A percentile compares a stretch with the other conserved stretches of the same genome.
These are phyloP conservation scores for Aspergillus campestris DNA, from an alignment of 495 filamentous ascomycete species.

Conservation along the genomic window DNA sequence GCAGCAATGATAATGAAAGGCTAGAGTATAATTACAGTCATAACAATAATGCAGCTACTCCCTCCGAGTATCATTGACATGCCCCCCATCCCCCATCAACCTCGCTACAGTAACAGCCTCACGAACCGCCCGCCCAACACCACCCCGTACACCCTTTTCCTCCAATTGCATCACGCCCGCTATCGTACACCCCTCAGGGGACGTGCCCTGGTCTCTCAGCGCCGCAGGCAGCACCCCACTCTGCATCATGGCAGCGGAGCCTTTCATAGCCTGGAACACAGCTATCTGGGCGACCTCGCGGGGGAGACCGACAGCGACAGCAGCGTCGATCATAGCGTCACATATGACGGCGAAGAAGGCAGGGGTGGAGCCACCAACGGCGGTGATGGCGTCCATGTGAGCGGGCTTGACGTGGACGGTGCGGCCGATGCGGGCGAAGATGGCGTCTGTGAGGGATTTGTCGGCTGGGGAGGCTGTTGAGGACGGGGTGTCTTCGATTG, in stretches of 20 bases:
- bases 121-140: constrained; percentile 29
- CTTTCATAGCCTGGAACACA: constrained; percentile 32
- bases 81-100: constrained; percentile 25
- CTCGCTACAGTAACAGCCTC: constrained; percentile 36
- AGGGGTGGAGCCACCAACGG: constrained; percentile 32
- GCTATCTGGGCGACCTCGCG: constrained; percentile 31
- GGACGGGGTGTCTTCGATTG: constrained; percentile 25
- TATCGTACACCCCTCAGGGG: constrained; percentile 38
- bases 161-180: constrained; percentile 38
- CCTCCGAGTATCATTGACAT: constrained; percentile 31
- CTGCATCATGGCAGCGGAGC: constrained; percentile 30
- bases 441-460: constrained; percentile 21
- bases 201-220: constrained; percentile 32
- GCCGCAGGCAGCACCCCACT: constrained; percentile 31
- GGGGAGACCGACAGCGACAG: constrained; percentile 36
- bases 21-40: too few relatives aligned
- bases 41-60: too few relatives aligned
- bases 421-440: constrained; percentile 32
- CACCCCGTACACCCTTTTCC: constrained; percentile 32
- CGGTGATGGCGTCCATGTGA: constrained; percentile 32
- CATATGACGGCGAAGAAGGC: constrained; percentile 37
- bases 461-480: constrained; percentile 8
- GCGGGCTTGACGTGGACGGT: constrained; percentile 21
- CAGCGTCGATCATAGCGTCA: constrained; percentile 36
- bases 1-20: too few relatives aligned